phyloP scores from a whole-genome alignment of 805 yeast genomes.

The Teunomyces gatunensis region DNA sequence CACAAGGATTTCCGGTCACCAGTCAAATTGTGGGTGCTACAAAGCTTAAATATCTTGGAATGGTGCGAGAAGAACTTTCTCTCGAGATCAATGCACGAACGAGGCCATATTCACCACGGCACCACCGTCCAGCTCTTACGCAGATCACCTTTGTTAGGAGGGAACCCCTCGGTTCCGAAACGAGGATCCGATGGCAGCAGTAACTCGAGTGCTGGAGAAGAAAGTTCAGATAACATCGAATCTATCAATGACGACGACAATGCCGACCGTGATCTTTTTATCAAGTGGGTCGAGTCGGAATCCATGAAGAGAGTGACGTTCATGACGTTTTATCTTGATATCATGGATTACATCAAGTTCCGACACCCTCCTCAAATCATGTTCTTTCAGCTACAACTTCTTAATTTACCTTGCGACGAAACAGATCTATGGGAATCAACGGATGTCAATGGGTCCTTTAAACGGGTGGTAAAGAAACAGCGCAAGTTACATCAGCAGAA shows the following conservation, averaged over 20 bases:
- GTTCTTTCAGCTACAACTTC: slow-evolving; percentile 38
- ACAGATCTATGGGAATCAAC: slow-evolving; percentile 37
- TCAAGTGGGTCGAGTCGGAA: slow-evolving; percentile 79
- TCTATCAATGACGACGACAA: slow-evolving; percentile 14
- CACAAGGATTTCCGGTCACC: slow-evolving; percentile 76
- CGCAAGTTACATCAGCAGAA: slow-evolving; percentile 21
- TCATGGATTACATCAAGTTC: slow-evolving; percentile 72
- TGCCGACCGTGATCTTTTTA: slow-evolving; percentile 39
- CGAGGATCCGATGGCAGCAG: slow-evolving; percentile 18
- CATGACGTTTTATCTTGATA: slow-evolving; percentile 79
- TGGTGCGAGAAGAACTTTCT: slow-evolving; percentile 75
- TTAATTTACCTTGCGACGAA: slow-evolving; percentile 42
- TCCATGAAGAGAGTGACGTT: slow-evolving; percentile 73
- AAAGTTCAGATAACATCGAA: slow-evolving; percentile 26
- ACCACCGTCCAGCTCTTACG: slow-evolving; percentile 76
- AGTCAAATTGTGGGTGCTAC: slow-evolving; percentile 72
- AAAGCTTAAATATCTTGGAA: slow-evolving; percentile 70
- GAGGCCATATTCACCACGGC: slow-evolving; percentile 85
- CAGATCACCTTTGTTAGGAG: slow-evolving; percentile 74
- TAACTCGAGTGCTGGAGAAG: slow-evolving; percentile 33
- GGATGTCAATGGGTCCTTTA: slow-evolving; percentile 39
- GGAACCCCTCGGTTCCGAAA: slow-evolving; percentile 48
- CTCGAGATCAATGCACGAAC: slow-evolving; percentile 67
- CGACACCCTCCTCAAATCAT: slow-evolving; percentile 59
- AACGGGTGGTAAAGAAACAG: slow-evolving; percentile 36